Evolutionary conservation across 805 yeast genomes (phyloP).

Genomic region (Tetrapisispora nanseiensis): DNA sequence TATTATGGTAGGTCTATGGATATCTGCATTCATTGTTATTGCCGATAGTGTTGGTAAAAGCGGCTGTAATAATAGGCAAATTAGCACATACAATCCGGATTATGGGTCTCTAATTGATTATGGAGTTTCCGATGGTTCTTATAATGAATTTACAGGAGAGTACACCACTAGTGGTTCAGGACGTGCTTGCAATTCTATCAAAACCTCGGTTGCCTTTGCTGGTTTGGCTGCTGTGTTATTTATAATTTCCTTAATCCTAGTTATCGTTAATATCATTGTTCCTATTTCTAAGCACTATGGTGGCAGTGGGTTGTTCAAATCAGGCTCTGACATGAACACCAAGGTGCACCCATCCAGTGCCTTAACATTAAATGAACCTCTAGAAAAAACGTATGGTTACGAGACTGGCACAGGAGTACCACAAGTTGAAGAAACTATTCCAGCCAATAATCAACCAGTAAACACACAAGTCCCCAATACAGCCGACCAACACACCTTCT

Average conservation of each 20-base stretch:
- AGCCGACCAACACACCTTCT: constrained; percentile 3
- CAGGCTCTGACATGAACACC: constrained; percentile 13
- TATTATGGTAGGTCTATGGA: constrained; percentile 25
- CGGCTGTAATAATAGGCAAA: constrained; percentile 17
- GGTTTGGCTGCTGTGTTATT: constrained; percentile 25
- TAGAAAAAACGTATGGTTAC: background rate
- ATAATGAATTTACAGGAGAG: constrained; percentile 11
- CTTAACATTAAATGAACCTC: constrained; percentile 9
- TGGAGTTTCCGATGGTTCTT: constrained; percentile 8
- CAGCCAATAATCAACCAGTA: background rate
- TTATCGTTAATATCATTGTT: constrained; percentile 25
- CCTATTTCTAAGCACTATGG: constrained; percentile 17
- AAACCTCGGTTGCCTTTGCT: constrained; percentile 29
- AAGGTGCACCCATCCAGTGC: constrained; percentile 19
- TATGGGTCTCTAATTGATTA: constrained; percentile 10
- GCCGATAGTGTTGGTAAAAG: constrained; percentile 25
- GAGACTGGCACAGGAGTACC: constrained; percentile 1
- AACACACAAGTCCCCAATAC: background rate
- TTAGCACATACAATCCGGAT: constrained; percentile 9
- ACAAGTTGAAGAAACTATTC: background rate
- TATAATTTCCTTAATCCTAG: constrained; percentile 16
- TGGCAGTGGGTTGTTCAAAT: constrained; percentile 16
- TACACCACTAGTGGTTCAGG: constrained; percentile 7
- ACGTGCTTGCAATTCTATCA: constrained; percentile 23
- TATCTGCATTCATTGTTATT: constrained; percentile 29